These are phyloP conservation scores for Hortiboletus rubellus DNA, from an alignment of 1,284 basidiomycete species.

Conservation along the genomic window DNA sequence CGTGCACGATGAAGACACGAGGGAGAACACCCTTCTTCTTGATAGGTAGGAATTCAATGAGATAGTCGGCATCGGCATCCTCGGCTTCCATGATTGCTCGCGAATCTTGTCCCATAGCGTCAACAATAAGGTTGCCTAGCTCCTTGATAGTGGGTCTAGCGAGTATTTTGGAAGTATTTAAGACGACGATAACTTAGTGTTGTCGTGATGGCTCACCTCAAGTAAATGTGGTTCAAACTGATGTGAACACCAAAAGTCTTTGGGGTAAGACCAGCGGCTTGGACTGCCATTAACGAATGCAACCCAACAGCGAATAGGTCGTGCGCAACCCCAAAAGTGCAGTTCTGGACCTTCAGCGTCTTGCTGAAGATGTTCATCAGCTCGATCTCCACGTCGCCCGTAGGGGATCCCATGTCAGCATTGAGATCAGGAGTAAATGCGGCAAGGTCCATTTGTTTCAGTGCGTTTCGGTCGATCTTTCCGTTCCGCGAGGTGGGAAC, in stretches of 20 bases:
- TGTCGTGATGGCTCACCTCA: slow-evolving; percentile 21
- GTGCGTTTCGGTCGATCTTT: slow-evolving; percentile 30
- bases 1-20: slow-evolving; percentile 30
- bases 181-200: neutral
- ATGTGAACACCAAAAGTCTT: slow-evolving; percentile 34
- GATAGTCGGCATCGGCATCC: slow-evolving; percentile 27
- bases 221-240: slow-evolving; percentile 30
- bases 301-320: slow-evolving; percentile 32
- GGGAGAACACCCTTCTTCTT: slow-evolving; percentile 34
- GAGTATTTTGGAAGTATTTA: neutral
- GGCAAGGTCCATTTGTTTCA: slow-evolving; percentile 31
- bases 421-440: slow-evolving; percentile 23
- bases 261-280: slow-evolving; percentile 31
- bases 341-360: slow-evolving; percentile 21
- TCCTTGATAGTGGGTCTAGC: slow-evolving; percentile 29
- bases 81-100: slow-evolving; percentile 30
- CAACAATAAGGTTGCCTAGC: slow-evolving; percentile 27
- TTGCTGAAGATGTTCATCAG: slow-evolving; percentile 28
- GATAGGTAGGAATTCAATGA: slow-evolving; percentile 32
- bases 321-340: slow-evolving; percentile 28
- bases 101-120: slow-evolving; percentile 29
- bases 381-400: slow-evolving; percentile 29
- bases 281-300: slow-evolving; percentile 34
- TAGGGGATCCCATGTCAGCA: slow-evolving; percentile 26
- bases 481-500: slow-evolving; percentile 28